A percentile compares a stretch with the other conserved stretches of the same genome.
phyloP scores from a whole-genome alignment of 805 yeast genomes.

The Candida sphagnicola region DNA sequence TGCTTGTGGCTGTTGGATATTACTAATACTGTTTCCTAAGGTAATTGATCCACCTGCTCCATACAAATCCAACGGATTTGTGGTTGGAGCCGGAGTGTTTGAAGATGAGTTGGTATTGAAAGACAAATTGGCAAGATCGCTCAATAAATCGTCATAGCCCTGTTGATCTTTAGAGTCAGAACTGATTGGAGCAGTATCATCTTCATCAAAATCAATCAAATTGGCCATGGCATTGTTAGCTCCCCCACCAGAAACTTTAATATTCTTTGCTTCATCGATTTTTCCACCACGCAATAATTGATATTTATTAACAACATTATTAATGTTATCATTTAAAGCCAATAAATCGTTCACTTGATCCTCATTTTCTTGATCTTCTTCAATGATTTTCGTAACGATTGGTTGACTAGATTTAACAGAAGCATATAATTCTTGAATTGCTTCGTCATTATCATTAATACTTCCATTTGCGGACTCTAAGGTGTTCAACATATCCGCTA shows the following conservation, averaged over 20 bases:
- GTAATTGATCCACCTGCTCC: slow-evolving; percentile 54
- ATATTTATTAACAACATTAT: slow-evolving; percentile 64
- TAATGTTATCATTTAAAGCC: slow-evolving; percentile 70
- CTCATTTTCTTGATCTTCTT: slow-evolving; percentile 61
- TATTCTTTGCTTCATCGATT: slow-evolving; percentile 48
- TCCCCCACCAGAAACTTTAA: slow-evolving; percentile 28
- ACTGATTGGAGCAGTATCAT: slow-evolving; percentile 29
- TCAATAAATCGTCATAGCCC: slow-evolving; percentile 64
- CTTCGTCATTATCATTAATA: slow-evolving; percentile 56
- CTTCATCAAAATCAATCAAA: slow-evolving; percentile 42
- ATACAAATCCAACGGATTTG: slow-evolving; percentile 31
- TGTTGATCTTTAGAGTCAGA: slow-evolving; percentile 28
- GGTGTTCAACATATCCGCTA: slow-evolving; percentile 77
- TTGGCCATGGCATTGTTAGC: slow-evolving; percentile 27
- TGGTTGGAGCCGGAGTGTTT: slow-evolving; percentile 6
- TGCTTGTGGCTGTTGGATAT: slow-evolving; percentile 10
- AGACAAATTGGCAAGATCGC: slow-evolving; percentile 64
- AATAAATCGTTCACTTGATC: slow-evolving; percentile 62
- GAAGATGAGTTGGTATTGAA: slow-evolving; percentile 29
- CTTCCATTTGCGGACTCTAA: slow-evolving; percentile 36
- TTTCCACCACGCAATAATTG: slow-evolving; percentile 64
- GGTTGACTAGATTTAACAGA: slow-evolving; percentile 84
- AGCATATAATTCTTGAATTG: slow-evolving; percentile 70
- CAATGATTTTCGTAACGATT: slow-evolving; percentile 76
- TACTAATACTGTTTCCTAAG: slow-evolving; percentile 19